These are phyloP conservation scores for Penicillium sp. DNA, from an alignment of 2,329 filamentous ascomycete genomes.

Conservation along the genomic window DNA sequence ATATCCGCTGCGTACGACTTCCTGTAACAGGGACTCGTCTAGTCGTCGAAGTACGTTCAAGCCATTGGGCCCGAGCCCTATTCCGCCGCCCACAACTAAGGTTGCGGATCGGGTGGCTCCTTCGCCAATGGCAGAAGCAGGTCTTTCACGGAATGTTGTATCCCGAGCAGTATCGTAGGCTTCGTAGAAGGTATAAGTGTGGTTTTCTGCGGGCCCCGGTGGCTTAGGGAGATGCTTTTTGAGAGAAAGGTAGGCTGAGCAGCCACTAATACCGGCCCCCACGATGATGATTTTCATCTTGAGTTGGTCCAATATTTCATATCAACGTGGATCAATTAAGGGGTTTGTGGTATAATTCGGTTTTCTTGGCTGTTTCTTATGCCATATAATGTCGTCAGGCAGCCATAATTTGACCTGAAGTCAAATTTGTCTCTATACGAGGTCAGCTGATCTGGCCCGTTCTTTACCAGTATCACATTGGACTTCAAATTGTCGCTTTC, in stretches of 20 bases:
- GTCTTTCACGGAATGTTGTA: conserved; percentile 17
- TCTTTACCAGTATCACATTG: not conserved
- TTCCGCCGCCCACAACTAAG: conserved; percentile 38
- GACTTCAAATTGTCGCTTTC: not conserved
- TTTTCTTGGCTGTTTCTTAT: not conserved
- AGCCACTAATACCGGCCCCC: conserved; percentile 45
- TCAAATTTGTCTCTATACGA: conserved; percentile 2
- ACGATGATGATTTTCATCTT: conserved; percentile 46
- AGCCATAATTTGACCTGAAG: not conserved
- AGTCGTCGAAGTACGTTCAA: conserved; percentile 40
- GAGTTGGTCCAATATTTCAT: not conserved
- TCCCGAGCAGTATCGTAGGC: conserved; percentile 36
- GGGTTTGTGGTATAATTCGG: too few relatives aligned
- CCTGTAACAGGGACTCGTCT: conserved; percentile 34
- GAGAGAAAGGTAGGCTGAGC: conserved; percentile 40
- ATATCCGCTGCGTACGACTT: conserved; percentile 38
- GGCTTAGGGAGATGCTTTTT: conserved; percentile 39
- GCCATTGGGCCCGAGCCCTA: conserved; percentile 43
- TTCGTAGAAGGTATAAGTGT: conserved; percentile 43
- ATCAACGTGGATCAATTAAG: not conserved
- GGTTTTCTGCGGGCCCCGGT: conserved; percentile 11
- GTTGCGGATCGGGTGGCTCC: conserved; percentile 32
- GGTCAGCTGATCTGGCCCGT: conserved; percentile 8
- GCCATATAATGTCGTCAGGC: not conserved
- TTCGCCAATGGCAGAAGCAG: conserved; percentile 6